Evolutionary conservation across 2,329 filamentous ascomycete genomes (phyloP), one percentile per base, ranked within the genome.

Genomic region (Boeremia lycopersici): DNA sequence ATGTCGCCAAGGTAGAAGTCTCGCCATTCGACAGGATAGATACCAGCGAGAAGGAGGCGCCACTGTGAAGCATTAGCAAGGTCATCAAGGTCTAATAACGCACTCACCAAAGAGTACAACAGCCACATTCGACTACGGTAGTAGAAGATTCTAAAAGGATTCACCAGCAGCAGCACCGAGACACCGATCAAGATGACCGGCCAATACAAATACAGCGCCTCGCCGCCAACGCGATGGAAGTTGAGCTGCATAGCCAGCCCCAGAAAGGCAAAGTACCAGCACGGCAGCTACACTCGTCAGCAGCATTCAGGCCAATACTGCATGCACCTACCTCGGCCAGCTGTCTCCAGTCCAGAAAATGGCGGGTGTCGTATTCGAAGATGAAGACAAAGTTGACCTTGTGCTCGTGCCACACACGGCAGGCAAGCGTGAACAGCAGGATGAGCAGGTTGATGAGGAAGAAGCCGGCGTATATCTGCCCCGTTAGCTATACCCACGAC

Each of bases 1-100:
- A 98, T 97, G 72, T 99, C 95, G 47, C 95, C 95, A 0, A 98
- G 83, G 75, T 97, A 98, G 77, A 99, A 98, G 75, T 99, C 95
- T 53, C 93, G 86, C 73, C 98, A 99, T 72, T 98, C 93, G 44
- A 99, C 95, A 1, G 91, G 91, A 68, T 96, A 97, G 17, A 96
- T 73, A 4, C 93, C 93, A 12, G 93, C 91, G 43, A 93, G 83
- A 48, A 96, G 78, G 15, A 98, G 81, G 57, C 95, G 90, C 84
- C 90, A 96, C 89, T 95, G 8, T 10, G 11, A 2, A 9, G 2
- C 3, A 8, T 55, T 25, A 55, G 52, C 38, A 35, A 9, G 4
- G 12, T 29, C 3, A 12, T 6, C 2, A 13, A 5, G 9, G 23
- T 3, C 7, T 15, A 5, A 12, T 4, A 10, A 25, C 15, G 28